Percentiles rank a stretch among this genome's conserved stretches.
Conservation (phyloP, 2,329 filamentous ascomycete species). For the Raffaelea deltoideospora region DNA sequence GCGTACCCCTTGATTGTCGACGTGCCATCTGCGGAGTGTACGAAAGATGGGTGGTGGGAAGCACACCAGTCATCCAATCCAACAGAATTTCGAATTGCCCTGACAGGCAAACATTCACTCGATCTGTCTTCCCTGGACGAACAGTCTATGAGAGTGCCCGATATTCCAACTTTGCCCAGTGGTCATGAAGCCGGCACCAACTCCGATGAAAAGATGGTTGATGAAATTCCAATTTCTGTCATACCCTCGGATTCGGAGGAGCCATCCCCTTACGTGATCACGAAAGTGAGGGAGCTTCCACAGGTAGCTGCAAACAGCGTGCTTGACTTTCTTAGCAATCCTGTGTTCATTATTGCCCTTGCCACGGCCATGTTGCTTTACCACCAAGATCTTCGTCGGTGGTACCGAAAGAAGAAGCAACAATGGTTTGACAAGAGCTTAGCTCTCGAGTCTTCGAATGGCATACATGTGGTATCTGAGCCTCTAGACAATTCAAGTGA, state of each 20-base stretch:
- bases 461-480: too few species aligned
- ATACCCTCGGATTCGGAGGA: too few species aligned
- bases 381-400: conserved; percentile 13
- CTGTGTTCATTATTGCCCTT: conserved; percentile 31
- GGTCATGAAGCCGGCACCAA: background rate
- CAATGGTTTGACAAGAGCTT: conserved; percentile 1
- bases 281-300: conserved; percentile 34
- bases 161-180: conserved; percentile 3
- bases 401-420: conserved; percentile 8
- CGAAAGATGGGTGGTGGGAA: conserved; percentile 10
- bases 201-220: background rate
- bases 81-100: conserved; percentile 39
- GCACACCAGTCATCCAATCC: conserved; percentile 11
- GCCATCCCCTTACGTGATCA: conserved; percentile 26
- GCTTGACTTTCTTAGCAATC: conserved; percentile 40
- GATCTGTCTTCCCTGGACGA: background rate
- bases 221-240: too few species aligned
- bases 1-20: conserved; percentile 65
- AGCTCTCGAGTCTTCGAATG: too few species aligned
- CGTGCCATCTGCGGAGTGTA: conserved; percentile 8
- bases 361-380: conserved; percentile 26
- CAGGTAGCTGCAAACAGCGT: conserved; percentile 33
- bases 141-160: background rate
- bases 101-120: conserved; percentile 59
- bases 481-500: too few species aligned